A percentile compares a stretch with the other conserved stretches of the same genome.
These are phyloP conservation scores for Tetrahymena thermophila DNA, from an alignment of 73 alveolate genomes.

Conservation along the genomic window DNA sequence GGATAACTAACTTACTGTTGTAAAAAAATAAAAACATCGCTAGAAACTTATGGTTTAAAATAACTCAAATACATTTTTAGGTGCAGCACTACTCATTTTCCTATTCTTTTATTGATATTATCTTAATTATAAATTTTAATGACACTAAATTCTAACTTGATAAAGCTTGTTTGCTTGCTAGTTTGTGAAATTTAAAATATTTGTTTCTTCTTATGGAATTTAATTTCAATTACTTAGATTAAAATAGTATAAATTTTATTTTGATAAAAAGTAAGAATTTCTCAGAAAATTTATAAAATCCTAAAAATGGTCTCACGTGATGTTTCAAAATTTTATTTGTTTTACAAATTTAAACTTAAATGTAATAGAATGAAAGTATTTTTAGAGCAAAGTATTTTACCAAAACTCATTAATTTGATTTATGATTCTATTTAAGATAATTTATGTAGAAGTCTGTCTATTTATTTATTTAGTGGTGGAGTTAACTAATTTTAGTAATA, in stretches of 20 bases:
- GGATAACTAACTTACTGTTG: not conserved
- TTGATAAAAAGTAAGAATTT: not conserved
- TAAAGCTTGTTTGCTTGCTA: not conserved
- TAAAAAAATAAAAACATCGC: not conserved
- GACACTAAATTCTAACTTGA: not conserved
- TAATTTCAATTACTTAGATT: not conserved
- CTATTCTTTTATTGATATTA: not conserved
- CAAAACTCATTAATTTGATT: too few species aligned
- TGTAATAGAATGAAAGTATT: too few species aligned
- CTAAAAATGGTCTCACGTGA: not conserved
- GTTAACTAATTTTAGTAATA: too few species aligned
- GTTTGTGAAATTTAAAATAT: not conserved
- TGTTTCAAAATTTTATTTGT: not conserved
- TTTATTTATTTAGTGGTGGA: too few species aligned
- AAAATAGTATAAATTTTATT: not conserved
- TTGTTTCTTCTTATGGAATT: not conserved
- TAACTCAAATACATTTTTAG: not conserved
- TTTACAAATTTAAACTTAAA: not conserved
- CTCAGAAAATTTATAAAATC: not conserved
- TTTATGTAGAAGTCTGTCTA: too few species aligned
- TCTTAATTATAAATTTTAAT: not conserved
- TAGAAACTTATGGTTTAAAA: not conserved
- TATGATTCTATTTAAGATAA: too few species aligned
- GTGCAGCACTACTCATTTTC: not conserved
- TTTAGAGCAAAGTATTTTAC: too few species aligned